phyloP scores from a whole-genome alignment of 495 filamentous ascomycete species.

The Aspergillus funiculosus region DNA sequence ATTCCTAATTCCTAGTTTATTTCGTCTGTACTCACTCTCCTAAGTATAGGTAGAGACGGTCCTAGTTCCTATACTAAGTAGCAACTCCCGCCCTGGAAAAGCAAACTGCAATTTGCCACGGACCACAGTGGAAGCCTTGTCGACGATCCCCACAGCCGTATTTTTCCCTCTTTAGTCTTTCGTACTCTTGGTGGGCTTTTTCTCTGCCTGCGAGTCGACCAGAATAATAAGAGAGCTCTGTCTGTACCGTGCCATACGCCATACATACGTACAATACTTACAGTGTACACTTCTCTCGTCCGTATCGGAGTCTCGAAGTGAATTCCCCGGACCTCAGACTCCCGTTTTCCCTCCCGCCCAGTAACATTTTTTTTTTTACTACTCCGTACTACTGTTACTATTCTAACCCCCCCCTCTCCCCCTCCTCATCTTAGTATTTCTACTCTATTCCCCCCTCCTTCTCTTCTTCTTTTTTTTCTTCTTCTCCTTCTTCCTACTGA shows the following conservation, averaged over 20 bases:
- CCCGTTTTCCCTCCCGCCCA: conserved; percentile 25
- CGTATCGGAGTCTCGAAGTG: conserved; percentile 18
- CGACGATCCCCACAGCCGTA: conserved; percentile 27
- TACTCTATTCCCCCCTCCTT: conserved; percentile 25
- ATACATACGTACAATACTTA: conserved; percentile 16
- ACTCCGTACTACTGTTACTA: conserved; percentile 15
- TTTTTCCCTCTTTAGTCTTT: conserved; percentile 20
- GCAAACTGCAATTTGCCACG: conserved; percentile 30
- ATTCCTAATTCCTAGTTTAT: too few species aligned
- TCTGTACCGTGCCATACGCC: conserved; percentile 15
- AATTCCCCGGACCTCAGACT: conserved; percentile 31
- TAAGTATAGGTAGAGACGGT: neutral
- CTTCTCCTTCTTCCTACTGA: conserved; percentile 20
- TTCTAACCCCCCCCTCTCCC: conserved; percentile 19
- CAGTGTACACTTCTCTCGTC: conserved; percentile 6
- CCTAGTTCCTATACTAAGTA: neutral
- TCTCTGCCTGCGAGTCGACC: conserved; percentile 9
- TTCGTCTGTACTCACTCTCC: too few species aligned
- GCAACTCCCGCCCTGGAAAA: conserved; percentile 3
- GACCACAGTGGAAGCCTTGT: conserved; percentile 4
- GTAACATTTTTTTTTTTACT: conserved; percentile 24
- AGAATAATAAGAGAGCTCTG: neutral
- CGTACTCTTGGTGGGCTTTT: conserved; percentile 5
- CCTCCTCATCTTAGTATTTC: conserved; percentile 11
- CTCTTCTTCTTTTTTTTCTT: conserved; percentile 25